A percentile compares a stretch with the other conserved stretches of the same genome.
Conservation (phyloP, 1,139 yeast species). For the Protomyces gravidus region DNA sequence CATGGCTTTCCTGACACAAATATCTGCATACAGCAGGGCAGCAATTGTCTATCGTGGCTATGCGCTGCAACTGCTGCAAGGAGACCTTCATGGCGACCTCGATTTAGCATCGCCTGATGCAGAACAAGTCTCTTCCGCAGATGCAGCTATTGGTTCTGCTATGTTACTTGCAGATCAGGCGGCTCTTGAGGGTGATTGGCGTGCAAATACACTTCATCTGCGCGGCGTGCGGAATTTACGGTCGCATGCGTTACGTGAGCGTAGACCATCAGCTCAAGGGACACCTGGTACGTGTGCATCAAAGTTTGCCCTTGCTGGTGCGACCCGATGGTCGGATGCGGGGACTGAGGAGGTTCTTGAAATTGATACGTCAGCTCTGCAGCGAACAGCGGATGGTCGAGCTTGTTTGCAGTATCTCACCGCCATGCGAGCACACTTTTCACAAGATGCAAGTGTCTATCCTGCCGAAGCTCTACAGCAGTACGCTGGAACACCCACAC, state of each 20-base stretch:
- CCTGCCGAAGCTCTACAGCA: neutral
- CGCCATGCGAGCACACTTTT: neutral
- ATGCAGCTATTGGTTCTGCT: conserved; percentile 20
- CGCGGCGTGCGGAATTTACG: conserved; percentile 15
- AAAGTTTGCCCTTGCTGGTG: neutral
- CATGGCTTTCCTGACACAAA: conserved; percentile 11
- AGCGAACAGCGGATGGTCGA: conserved; percentile 3
- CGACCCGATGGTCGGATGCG: neutral
- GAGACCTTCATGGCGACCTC: conserved; percentile 1
- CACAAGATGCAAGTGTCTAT: neutral
- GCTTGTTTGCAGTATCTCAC: neutral
- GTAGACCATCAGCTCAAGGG: neutral
- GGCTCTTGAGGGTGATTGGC: conserved; percentile 26
- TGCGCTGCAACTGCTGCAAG: conserved; percentile 15
- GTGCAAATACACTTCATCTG: conserved; percentile 13
- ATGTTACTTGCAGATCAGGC: conserved; percentile 21
- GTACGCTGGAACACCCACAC: conserved; percentile 4
- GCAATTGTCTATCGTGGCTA: conserved; percentile 13
- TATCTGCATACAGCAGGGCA: neutral
- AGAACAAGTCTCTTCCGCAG: neutral
- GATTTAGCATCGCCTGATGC: neutral
- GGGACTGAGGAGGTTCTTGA: neutral
- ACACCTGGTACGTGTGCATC: neutral
- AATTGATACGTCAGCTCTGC: neutral
- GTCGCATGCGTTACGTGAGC: neutral